Percentiles rank a stretch among this genome's conserved stretches.
phyloP scores from a whole-genome alignment of 2,329 filamentous ascomycete genomes.

The Lachnellula suecica region DNA sequence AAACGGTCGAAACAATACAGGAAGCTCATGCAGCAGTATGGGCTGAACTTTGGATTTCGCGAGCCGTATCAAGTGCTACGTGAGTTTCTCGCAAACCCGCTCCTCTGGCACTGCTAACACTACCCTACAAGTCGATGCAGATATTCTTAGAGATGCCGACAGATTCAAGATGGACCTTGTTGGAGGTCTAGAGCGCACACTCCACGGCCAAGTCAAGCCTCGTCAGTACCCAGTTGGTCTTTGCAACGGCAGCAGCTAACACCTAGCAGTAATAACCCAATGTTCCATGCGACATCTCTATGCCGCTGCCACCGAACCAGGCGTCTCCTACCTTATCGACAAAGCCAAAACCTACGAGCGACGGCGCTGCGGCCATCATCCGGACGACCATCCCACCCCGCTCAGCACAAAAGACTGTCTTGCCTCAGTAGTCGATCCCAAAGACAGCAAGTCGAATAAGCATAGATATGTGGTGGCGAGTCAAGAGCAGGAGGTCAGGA shows the following conservation, averaged over 20 bases:
- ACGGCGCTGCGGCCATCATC: constrained; percentile 75
- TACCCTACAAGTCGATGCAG: constrained; percentile 65
- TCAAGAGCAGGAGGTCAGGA: constrained; percentile 65
- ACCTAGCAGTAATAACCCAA: constrained; percentile 67
- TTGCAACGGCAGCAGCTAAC: constrained; percentile 6
- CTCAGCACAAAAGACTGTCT: constrained; percentile 71
- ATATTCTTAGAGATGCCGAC: constrained; percentile 78
- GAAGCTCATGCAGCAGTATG: constrained; percentile 93
- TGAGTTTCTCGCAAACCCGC: constrained; percentile 37
- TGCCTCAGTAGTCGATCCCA: constrained; percentile 74
- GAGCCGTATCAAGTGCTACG: constrained; percentile 89
- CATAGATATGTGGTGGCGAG: constrained; percentile 77
- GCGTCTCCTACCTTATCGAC: constrained; percentile 57
- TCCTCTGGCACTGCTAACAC: constrained; percentile 8
- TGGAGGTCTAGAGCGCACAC: constrained; percentile 72
- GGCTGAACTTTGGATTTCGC: constrained; percentile 83
- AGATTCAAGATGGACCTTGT: constrained; percentile 89
- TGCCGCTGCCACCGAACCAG: constrained; percentile 54
- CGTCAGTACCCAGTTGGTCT: constrained; percentile 47
- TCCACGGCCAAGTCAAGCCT: constrained; percentile 83
- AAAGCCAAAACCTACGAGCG: constrained; percentile 75
- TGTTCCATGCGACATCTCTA: constrained; percentile 81
- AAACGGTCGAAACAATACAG: constrained; percentile 73
- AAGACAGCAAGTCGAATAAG: constrained; percentile 69
- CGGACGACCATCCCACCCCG: constrained; percentile 68